Base-by-base conservation (phyloP, 73 alveolate species). In the Stentor coeruleus region DNA sequence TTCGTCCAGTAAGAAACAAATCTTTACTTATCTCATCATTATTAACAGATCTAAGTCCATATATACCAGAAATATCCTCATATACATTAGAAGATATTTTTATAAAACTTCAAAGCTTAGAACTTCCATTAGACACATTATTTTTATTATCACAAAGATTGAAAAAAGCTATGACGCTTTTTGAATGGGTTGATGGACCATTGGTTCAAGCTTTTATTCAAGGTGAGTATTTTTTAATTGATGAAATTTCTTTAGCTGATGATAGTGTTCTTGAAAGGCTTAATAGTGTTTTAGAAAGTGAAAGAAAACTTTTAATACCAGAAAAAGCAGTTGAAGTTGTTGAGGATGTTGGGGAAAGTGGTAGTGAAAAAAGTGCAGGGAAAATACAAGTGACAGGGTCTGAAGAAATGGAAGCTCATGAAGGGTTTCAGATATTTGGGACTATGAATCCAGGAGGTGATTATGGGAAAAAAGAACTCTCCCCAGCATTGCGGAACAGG, bases 171-270 rank as follows among this genome's bases (percentile, higher is more conserved):
- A 40, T 39, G 55, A 85, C 82, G 33, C 86, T 91, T 28, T 98
- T 98, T 87, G 99, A 95, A 87, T 98, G 99, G 99, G 97, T 91
- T 4, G 99, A 98, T 89, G 99, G 99, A 1, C 99, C 99, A 1
- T 77, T 98, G 59, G 95, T 98, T 11, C 91, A 98, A 49, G 95
- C 99, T 58, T 95, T 97, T 99, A 89, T 93, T 59, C 83, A 90
- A 55, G 99, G 99, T 1, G 98, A 99, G 35, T 88, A 92, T 0
- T 94, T 98, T 58, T 85, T 98, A 11, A 93, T 98, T 39, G 99
- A 98, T 91, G 99, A 98, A 91, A 98, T 98, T 58, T 97, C 98
- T 20, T 94, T 98, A 76, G 99, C 99, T n/a, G 97, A 94, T 74
- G 99, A 98, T 82, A 92, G 99, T 55, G 99, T 98, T 3, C 84